Evolutionary conservation across 768 basidiomycete species (phyloP), one percentile per base, ranked within the genome.

Genomic region (Auriscalpium vulgare): DNA sequence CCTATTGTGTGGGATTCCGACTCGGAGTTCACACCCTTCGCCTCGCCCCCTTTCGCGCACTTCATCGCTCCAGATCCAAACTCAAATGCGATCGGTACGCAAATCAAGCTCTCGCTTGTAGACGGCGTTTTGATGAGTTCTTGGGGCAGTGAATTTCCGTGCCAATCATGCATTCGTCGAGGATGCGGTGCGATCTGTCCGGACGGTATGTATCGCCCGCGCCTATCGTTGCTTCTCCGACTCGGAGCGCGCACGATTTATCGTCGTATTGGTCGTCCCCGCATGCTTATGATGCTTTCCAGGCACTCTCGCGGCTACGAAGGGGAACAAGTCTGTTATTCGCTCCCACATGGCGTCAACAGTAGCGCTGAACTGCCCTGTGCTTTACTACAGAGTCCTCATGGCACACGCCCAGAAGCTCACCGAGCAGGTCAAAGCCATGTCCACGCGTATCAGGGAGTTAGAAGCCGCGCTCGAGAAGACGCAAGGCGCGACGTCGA

Each of bases 141-240:
- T 1, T 21, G 21, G 21, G 59, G n/a, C 62, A 80, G 78, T 34
- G 67, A 67, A 19, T 78, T 82, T 65, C 80, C 80, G 19, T 82
- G 80, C 60, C 77, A 78, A 63, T 78, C 80, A 40, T 82, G 80
- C 62, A 67, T 79, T 29, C 76, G 78, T 47, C 72, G 80, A 46
- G 80, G 79, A 58, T 81, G 80, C 61, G 68, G 78, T 46, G 66
- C 69, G 16, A 77, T 81, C 37, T 81, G 80, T 62, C 80, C 80
- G 7, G 74, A 79, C 51, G 76, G 79, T 77, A 51, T 37, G 68
- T 57, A 10, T 44, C 37, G 1, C 29, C 16, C 3, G 40, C 48
- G 21, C 21, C 19, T 36, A 44, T 40, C 21, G 37, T 47, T 50
- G 45, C 47, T 23, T 36, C 13, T 21, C n/a, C 9, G 2, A 19